phyloP scores from a whole-genome alignment of 371 early-diverging fungal genomes.

The Nosema muscidifuracis region DNA sequence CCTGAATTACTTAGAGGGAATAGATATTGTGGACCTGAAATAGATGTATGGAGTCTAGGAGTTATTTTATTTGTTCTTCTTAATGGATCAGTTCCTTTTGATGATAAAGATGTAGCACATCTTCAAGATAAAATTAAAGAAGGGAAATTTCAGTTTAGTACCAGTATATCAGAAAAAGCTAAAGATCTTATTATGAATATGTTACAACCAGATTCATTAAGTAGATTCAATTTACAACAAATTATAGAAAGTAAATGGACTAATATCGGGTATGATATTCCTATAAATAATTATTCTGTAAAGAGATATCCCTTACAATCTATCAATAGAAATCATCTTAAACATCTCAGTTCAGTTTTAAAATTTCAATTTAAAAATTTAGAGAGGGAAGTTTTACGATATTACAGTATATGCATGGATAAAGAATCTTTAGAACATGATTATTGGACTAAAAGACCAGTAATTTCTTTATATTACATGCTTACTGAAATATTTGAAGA shows the following conservation, averaged over 20 bases:
- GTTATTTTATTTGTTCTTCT: constrained; percentile 92
- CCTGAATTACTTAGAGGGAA: constrained; percentile 80
- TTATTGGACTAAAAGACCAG: constrained; percentile 49
- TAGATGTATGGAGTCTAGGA: constrained; percentile 95
- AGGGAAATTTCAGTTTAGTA: constrained; percentile 38
- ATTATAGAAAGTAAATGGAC: constrained; percentile 50
- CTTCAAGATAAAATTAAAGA: constrained; percentile 80
- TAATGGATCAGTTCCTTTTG: constrained; percentile 87
- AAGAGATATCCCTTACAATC: constrained; percentile 24
- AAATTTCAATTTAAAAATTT: constrained; percentile 47
- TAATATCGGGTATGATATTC: constrained; percentile 29
- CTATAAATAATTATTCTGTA: constrained; percentile 33
- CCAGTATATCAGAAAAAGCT: constrained; percentile 39
- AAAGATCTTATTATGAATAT: constrained; percentile 38
- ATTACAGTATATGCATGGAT: constrained; percentile 23
- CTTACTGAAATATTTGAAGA: constrained; percentile 34
- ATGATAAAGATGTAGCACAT: constrained; percentile 82
- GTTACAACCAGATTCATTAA: constrained; percentile 32
- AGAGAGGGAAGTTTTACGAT: constrained; percentile 37
- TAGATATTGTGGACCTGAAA: constrained; percentile 78
- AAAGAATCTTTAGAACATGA: constrained; percentile 11
- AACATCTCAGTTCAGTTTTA: constrained; percentile 6
- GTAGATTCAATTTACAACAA: constrained; percentile 33
- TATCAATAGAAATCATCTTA: constrained; percentile 17
- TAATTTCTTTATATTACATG: constrained; percentile 50